Conservation (phyloP, 495 filamentous ascomycete genomes). For the Penicillium coffeae region DNA sequence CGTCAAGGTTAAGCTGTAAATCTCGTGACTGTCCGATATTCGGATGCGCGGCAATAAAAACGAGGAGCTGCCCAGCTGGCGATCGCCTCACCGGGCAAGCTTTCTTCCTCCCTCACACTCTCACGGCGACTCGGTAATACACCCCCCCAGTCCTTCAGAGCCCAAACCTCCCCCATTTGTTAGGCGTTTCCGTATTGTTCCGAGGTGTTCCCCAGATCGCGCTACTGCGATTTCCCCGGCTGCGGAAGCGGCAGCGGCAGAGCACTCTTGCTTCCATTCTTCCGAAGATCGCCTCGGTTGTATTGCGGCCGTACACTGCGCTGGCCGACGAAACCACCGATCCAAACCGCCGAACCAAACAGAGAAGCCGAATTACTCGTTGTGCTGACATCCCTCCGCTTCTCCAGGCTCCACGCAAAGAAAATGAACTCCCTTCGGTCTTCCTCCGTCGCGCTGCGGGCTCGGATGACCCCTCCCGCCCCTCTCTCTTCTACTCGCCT, state of each 20-base stretch:
- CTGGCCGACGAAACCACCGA: slow-evolving; percentile 1
- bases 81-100: slow-evolving; percentile 23
- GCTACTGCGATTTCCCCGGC: slow-evolving; percentile 16
- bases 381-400: slow-evolving; percentile 20
- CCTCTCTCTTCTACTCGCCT: slow-evolving; percentile 32
- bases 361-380: slow-evolving; percentile 13
- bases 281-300: slow-evolving; percentile 32
- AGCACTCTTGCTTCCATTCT: slow-evolving; percentile 17
- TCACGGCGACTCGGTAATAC: slow-evolving; percentile 15
- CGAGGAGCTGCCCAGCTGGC: slow-evolving; percentile 4
- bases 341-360: slow-evolving; percentile 15
- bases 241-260: neutral
- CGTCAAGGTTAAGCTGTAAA: neutral
- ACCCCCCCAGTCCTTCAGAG: slow-evolving; percentile 11
- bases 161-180: slow-evolving; percentile 1
- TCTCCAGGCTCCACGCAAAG: slow-evolving; percentile 1
- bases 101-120: slow-evolving; percentile 25
- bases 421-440: slow-evolving; percentile 40
- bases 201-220: slow-evolving; percentile 11
- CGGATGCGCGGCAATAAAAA: slow-evolving; percentile 19
- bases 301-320: too few species aligned
- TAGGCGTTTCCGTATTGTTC: slow-evolving; percentile 27
- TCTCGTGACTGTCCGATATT: slow-evolving; percentile 36
- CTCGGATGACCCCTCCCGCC: slow-evolving; percentile 34
- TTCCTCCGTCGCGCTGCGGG: slow-evolving; percentile 42